Base-by-base conservation (phyloP, 148 eudicot genomes). In the Chenopodium suecicum region DNA sequence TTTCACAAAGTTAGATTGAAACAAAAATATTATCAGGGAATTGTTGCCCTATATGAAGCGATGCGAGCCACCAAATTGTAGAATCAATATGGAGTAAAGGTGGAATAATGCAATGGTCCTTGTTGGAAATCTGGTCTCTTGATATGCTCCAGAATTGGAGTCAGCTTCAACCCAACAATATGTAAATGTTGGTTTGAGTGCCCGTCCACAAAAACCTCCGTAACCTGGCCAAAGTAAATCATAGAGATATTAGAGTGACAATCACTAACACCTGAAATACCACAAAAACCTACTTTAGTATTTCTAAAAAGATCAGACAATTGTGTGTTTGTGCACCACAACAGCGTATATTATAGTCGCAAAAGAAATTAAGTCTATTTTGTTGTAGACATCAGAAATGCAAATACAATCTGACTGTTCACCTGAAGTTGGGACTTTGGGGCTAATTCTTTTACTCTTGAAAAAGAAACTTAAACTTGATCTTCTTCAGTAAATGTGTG, bases 131-230 rank as follows among this genome's bases (percentile, higher is more conserved):
- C 93, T 46, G 91, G 89, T 80, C 82, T 85, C 82, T 84, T 88
- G 73, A 94, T 83, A 67, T 94, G 83, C 78, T 88, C 82, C 31
- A 94, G 78, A 67, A 92, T 68, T n/a, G 91, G 93, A 76, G 90
- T 91, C 91, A 88, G 77, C 88, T 92, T 84, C 90, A 91, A 75
- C 67, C 99, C 99, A 73, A 89, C 83, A 8, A 94, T 74, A 54
- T 89, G 83, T 63, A 94, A 85, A 47, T 85, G 65, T 8, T 85
- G 88, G 79, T 96, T 96, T 32, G 97, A 91, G 89, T 96, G 93
- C 44, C 99, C 98, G 78, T 87, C 82, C 63, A 87, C 37, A 81
- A 94, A 94, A 27, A 80, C 82, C 29, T 71, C 69, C 9, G 95
- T 89, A 29, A 96, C 84, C 99, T 96, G 93, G 82, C 84, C 63